A percentile compares a stretch with the other conserved stretches of the same genome.
phyloP scores from a whole-genome alignment of 345 rosid genomes.

The Cardamine occulta region DNA sequence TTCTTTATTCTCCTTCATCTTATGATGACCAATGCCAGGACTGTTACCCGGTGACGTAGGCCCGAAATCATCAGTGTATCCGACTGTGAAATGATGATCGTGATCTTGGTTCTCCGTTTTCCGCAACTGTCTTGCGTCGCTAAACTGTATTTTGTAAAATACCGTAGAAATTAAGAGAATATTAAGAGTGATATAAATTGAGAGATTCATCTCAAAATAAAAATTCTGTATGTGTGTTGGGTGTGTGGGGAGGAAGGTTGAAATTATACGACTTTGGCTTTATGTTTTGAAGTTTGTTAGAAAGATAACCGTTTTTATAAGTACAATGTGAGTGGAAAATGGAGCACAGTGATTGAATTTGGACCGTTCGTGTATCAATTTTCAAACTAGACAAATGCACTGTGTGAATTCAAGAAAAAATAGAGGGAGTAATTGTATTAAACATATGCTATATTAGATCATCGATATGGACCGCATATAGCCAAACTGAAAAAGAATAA shows the following conservation, averaged over 20 bases:
- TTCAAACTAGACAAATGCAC: slow-evolving; percentile 18
- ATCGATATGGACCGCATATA: slow-evolving; percentile 31
- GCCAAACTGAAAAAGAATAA: slow-evolving; percentile 18
- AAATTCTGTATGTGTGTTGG: background rate
- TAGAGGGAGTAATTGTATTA: slow-evolving; percentile 1
- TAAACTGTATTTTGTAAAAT: slow-evolving; percentile 5
- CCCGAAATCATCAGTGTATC: slow-evolving; percentile 39
- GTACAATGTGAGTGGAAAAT: slow-evolving; percentile 38
- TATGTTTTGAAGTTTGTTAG: slow-evolving; percentile 3
- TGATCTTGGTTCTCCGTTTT: slow-evolving; percentile 9
- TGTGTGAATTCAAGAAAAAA: background rate
- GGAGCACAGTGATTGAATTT: slow-evolving; percentile 30
- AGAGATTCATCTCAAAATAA: slow-evolving; percentile 24
- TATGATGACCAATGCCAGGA: slow-evolving; percentile 55
- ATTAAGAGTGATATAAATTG: slow-evolving; percentile 15
- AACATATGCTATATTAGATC: slow-evolving; percentile 24
- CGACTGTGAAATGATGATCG: slow-evolving; percentile 30
- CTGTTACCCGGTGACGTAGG: slow-evolving; percentile 53
- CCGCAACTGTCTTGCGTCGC: slow-evolving; percentile 29
- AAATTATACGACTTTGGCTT: slow-evolving; percentile 21
- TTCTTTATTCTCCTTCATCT: slow-evolving; percentile 17
- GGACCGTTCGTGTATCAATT: slow-evolving; percentile 34
- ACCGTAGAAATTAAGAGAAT: slow-evolving; percentile 17
- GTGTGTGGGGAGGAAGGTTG: slow-evolving; percentile 16
- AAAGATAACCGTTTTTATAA: slow-evolving; percentile 34